Evolutionary conservation across 805 yeast species (phyloP).

Genomic region (Torulaspora microellipsoides): DNA sequence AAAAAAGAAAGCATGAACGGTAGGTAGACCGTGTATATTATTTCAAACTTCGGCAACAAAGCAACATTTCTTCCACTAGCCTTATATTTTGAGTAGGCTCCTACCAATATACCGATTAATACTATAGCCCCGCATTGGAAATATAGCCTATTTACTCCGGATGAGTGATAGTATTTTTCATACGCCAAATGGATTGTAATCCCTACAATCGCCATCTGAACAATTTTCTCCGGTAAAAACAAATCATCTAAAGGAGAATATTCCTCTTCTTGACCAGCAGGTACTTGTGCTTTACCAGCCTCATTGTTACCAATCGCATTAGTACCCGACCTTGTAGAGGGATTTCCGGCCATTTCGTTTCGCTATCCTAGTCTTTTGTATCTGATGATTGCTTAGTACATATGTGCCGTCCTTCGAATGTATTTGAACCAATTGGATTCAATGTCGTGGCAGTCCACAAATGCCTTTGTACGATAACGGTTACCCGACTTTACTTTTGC

Average conservation of each 20-base stretch:
- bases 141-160: constrained; percentile 16
- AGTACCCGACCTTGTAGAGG: neutral
- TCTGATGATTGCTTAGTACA: too few species aligned
- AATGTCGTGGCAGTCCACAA: neutral
- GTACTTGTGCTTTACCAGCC: neutral
- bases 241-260: constrained; percentile 16
- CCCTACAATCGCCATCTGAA: constrained; percentile 26
- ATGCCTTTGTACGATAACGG: neutral
- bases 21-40: constrained; percentile 33
- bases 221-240: constrained; percentile 22
- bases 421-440: neutral
- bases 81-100: constrained; percentile 9
- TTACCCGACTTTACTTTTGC: neutral
- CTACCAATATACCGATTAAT: constrained; percentile 21
- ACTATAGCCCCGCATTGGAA: constrained; percentile 21
- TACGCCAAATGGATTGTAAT: constrained; percentile 23
- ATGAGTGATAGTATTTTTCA: constrained; percentile 11
- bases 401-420: neutral
- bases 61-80: constrained; percentile 3
- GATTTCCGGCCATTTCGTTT: neutral
- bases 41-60: constrained; percentile 33
- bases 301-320: neutral
- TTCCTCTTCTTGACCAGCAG: constrained; percentile 2
- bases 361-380: too few species aligned
- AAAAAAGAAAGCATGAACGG: constrained; percentile 32